phyloP scores from a whole-genome alignment of 495 filamentous ascomycete genomes.

The Podospora sp. region DNA sequence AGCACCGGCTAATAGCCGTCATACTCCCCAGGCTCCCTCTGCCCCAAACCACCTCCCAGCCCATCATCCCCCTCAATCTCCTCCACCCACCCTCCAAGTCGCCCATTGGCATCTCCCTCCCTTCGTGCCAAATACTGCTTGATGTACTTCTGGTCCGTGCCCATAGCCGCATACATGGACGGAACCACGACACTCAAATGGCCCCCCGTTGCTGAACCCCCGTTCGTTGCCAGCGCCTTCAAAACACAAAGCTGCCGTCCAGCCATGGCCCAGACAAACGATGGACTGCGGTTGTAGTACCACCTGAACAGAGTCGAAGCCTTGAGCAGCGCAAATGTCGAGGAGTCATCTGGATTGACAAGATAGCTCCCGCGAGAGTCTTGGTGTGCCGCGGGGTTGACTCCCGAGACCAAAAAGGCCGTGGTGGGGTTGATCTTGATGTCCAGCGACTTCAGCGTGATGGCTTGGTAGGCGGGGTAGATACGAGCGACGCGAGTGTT shows the following conservation, averaged over 20 bases:
- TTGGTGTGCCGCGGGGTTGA: neutral
- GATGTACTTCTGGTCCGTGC: conserved; percentile 42
- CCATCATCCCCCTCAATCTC: conserved; percentile 15
- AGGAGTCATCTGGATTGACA: conserved; percentile 42
- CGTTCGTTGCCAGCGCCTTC: conserved; percentile 57
- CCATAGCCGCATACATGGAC: conserved; percentile 50
- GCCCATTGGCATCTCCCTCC: conserved; percentile 18
- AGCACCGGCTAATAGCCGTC: conserved; percentile 2
- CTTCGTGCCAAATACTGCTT: conserved; percentile 34
- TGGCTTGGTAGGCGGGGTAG: conserved; percentile 48
- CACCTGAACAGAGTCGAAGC: conserved; percentile 63
- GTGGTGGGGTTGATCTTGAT: conserved; percentile 35
- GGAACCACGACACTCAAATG: conserved; percentile 34
- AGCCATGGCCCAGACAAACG: conserved; percentile 65
- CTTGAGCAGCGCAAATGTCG: conserved; percentile 58
- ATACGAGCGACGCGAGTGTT: conserved; percentile 46
- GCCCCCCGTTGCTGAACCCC: conserved; percentile 15
- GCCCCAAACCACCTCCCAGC: too few species aligned
- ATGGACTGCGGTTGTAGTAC: conserved; percentile 37
- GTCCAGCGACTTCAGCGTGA: conserved; percentile 37
- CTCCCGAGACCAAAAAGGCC: conserved; percentile 34
- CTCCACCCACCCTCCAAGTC: conserved; percentile 27
- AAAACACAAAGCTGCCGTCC: conserved; percentile 64
- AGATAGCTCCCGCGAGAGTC: conserved; percentile 20
- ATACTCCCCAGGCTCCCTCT: neutral